Conservation (phyloP, 2,329 filamentous ascomycete species). For the Phyllosticta paracitricarpa region DNA sequence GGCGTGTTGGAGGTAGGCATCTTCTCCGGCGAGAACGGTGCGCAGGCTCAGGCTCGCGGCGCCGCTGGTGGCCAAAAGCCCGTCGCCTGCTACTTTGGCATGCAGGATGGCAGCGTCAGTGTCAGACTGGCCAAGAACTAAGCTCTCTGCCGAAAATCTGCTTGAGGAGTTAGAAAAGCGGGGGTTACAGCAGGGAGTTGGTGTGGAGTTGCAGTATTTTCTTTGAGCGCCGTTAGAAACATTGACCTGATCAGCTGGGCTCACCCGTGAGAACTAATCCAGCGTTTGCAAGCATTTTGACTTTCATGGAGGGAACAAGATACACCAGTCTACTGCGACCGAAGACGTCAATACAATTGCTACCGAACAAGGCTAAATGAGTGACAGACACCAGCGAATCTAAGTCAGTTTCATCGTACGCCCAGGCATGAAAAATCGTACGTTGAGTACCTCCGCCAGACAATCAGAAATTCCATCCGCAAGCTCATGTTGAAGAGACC, state of each 20-base stretch:
- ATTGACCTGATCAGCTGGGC: neutral
- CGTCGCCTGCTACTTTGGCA: constrained; percentile 88
- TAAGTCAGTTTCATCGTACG: too few relatives aligned
- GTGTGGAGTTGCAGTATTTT: neutral
- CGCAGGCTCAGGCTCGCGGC: constrained; percentile 49
- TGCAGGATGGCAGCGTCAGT: constrained; percentile 50
- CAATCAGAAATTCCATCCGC: neutral
- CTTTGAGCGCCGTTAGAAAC: neutral
- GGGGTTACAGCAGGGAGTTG: neutral
- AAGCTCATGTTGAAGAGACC: neutral
- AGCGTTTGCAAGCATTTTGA: too few relatives aligned
- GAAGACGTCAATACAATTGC: too few relatives aligned
- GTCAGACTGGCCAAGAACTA: constrained; percentile 16
- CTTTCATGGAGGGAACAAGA: too few relatives aligned
- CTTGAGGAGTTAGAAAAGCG: neutral
- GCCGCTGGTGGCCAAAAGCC: constrained; percentile 66
- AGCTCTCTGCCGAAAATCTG: neutral
- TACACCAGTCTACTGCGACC: too few relatives aligned
- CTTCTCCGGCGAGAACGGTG: constrained; percentile 73
- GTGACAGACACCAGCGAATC: too few relatives aligned
- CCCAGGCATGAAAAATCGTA: neutral
- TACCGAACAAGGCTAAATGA: too few relatives aligned
- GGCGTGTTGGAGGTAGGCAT: constrained; percentile 89
- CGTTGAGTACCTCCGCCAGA: neutral
- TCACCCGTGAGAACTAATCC: too few relatives aligned